Evolutionary conservation across 768 basidiomycete species (phyloP).

Genomic region (Tulasnella sp.): DNA sequence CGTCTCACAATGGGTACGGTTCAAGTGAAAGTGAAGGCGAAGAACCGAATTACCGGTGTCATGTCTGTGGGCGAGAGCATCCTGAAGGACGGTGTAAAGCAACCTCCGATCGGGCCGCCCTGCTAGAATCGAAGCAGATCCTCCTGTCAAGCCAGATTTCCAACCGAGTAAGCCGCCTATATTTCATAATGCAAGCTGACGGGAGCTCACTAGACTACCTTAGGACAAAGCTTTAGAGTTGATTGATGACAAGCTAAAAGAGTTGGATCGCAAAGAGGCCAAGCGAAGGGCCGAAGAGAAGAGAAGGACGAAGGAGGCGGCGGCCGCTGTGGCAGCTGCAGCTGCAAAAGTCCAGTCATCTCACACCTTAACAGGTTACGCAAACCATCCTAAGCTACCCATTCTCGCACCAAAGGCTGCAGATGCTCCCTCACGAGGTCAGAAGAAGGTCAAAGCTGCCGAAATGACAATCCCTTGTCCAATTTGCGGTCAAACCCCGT

Average conservation of each 20-base stretch:
- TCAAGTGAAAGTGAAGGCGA: not conserved
- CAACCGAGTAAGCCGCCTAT: not conserved
- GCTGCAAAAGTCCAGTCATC: not conserved
- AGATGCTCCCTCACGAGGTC: not conserved
- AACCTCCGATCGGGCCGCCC: conserved; percentile 39
- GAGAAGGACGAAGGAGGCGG: not conserved
- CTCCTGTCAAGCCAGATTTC: not conserved
- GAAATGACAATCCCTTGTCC: conserved; percentile 46
- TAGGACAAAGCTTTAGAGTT: conserved; percentile 68
- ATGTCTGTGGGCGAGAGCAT: conserved; percentile 64
- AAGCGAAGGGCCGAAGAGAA: not conserved
- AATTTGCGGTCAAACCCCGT: conserved; percentile 53
- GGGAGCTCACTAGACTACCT: not conserved
- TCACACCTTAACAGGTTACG: not conserved
- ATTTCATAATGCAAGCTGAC: not conserved
- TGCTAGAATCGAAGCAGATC: not conserved
- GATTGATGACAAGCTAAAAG: conserved; percentile 66
- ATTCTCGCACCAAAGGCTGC: not conserved
- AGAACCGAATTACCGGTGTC: conserved; percentile 43
- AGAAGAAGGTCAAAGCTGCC: not conserved
- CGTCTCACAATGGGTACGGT: not conserved
- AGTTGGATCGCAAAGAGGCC: conserved; percentile 28
- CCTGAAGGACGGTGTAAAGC: conserved; percentile 67
- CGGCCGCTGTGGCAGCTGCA: not conserved
- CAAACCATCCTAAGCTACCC: not conserved